Conservation (phyloP, 331 rosid species). For the Malus hybrid region DNA sequence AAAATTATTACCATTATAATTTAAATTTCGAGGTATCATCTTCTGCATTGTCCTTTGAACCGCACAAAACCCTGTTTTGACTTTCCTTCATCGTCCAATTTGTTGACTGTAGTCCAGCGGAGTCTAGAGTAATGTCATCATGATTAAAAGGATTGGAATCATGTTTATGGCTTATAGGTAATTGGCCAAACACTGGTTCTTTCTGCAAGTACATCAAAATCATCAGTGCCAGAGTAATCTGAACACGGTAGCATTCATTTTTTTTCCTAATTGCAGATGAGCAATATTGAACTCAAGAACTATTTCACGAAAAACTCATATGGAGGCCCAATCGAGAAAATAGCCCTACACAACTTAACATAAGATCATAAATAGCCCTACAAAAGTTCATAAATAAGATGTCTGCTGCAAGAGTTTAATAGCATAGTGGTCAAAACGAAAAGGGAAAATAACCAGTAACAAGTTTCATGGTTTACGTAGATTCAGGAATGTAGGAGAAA, state of each 20-base stretch:
- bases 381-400: background rate
- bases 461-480: constrained; percentile 51
- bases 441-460: constrained; percentile 5
- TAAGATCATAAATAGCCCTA: background rate
- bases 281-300: background rate
- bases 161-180: constrained; percentile 28
- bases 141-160: constrained; percentile 39
- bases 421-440: background rate
- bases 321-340: background rate
- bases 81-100: no score
- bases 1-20: no score
- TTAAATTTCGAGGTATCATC: background rate
- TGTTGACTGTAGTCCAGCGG: constrained; percentile 26
- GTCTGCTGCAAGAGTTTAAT: background rate
- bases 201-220: constrained; percentile 37
- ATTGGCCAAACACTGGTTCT: constrained; percentile 39
- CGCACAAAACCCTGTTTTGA: constrained; percentile 21
- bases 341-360: background rate
- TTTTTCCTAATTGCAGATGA: background rate
- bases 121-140: constrained; percentile 21
- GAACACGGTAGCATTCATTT: background rate
- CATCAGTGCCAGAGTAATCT: constrained; percentile 6
- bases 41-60: constrained; percentile 25
- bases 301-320: background rate
- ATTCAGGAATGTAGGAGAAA: constrained; percentile 11